These are phyloP conservation scores for Suhomyces kilbournensis DNA, from an alignment of 805 yeast species.

Conservation along the genomic window DNA sequence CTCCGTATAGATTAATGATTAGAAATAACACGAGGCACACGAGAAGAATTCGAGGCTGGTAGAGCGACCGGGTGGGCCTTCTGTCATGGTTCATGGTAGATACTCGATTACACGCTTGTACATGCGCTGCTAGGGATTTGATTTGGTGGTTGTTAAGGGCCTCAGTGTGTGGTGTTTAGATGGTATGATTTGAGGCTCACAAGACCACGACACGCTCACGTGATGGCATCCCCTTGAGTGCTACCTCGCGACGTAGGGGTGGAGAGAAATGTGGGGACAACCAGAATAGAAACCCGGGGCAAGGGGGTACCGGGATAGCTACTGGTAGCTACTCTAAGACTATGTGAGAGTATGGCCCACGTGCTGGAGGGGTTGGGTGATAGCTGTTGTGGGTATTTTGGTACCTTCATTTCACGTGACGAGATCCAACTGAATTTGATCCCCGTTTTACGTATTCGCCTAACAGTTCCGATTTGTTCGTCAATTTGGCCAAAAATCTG, in stretches of 20 bases:
- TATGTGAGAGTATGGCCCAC: background rate
- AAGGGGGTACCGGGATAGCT: background rate
- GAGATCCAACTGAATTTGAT: background rate
- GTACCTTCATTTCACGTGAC: background rate
- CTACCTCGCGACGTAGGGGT: background rate
- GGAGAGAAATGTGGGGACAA: background rate
- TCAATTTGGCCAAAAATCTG: background rate
- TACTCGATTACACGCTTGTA: background rate
- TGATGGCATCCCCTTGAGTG: background rate
- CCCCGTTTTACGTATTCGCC: background rate
- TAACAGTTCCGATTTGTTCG: constrained; percentile 3
- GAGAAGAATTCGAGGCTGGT: constrained; percentile 9
- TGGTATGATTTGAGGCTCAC: background rate
- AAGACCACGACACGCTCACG: background rate
- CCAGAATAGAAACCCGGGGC: background rate
- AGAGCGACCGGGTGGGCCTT: constrained; percentile 7
- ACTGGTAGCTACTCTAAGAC: background rate
- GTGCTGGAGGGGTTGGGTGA: background rate
- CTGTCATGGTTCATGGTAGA: background rate
- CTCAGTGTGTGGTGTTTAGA: background rate
- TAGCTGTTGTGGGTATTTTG: background rate
- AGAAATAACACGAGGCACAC: constrained; percentile 7
- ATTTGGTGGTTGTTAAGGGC: background rate
- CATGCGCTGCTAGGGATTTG: background rate
- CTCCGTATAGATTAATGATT: constrained; percentile 6